Base-by-base conservation (phyloP, 2,329 filamentous ascomycete genomes). In the Fusarium haematococcum region DNA sequence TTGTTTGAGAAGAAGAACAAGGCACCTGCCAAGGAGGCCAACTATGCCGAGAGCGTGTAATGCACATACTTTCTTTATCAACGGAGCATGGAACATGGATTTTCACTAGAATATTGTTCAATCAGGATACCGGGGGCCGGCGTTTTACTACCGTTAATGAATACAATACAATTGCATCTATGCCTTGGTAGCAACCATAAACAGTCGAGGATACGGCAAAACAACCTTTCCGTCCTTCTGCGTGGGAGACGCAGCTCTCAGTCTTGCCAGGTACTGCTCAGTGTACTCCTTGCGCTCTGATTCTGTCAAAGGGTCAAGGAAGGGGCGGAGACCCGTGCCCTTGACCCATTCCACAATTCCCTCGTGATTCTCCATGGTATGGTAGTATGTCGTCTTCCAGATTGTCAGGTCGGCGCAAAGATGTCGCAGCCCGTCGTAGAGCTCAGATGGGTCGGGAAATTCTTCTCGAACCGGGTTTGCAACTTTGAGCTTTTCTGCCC, bases 321-420 rank as follows among this genome's bases (percentile, higher is more conserved):
- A 91, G 0, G 90, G 90, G 73, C 85, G 83, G 73, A 91, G 77
- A 0, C 88, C 90, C 0, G 88, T 90, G 0, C 88, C 87, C 71
- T 86, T 87, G 4, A 91, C 86, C 90, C 90, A 91, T 78, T 91
- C 89, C 7, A 91, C 86, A 48, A 91, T 87, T 1, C 83, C 86
- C 14, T 79, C 70, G 23, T 87, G 87, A 25, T 82, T 84, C 4
- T 84, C 81, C 66, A 91, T 77, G 1, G 85, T 79, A 77, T 91
- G 89, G 30, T 86, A 81, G 70, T 91, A 91, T 45, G 80, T 78
- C 1, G 88, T 88, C 50, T 87, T 84, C 87, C 89, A 91, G 1
- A 91, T 78, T 70, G 89, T 82, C 3, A 91, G 82, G 3, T 72
- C 75, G 0, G 79, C 73, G 63, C 84, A 85, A 2, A 86, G 63